phyloP scores from a whole-genome alignment of 805 yeast genomes.

The Metschnikowia koreensis region DNA sequence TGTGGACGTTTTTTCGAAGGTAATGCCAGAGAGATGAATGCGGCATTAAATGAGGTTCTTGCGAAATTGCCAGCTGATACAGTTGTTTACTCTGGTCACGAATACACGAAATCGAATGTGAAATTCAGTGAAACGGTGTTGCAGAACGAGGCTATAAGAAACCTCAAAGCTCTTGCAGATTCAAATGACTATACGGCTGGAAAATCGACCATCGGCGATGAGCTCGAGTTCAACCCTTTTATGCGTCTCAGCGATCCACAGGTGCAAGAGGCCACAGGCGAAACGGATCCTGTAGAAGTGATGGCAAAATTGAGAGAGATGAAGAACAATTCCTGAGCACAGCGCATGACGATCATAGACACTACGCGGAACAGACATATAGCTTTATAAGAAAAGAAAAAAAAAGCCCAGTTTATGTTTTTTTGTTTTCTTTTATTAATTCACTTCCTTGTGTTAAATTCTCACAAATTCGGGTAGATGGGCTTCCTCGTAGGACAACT shows the following conservation, averaged over 20 bases:
- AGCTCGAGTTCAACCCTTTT: slow-evolving; percentile 81
- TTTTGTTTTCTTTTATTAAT: not conserved
- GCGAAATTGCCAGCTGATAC: slow-evolving; percentile 67
- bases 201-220: slow-evolving; percentile 78
- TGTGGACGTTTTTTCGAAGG: slow-evolving; percentile 98
- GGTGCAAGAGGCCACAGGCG: slow-evolving; percentile 59
- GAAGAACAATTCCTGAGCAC: slow-evolving; percentile 53
- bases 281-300: slow-evolving; percentile 47
- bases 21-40: slow-evolving; percentile 73
- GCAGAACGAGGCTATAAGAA: slow-evolving; percentile 50
- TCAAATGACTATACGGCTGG: slow-evolving; percentile 81
- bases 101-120: slow-evolving; percentile 82
- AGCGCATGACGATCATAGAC: no score
- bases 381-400: not conserved
- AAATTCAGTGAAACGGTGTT: slow-evolving; percentile 70
- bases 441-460: slow-evolving; percentile 17
- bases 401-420: no score
- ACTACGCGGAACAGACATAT: no score
- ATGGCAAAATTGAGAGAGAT: slow-evolving; percentile 73
- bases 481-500: slow-evolving; percentile 44
- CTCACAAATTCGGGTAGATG: slow-evolving; percentile 66
- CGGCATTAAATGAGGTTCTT: slow-evolving; percentile 58
- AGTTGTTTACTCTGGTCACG: slow-evolving; percentile 89
- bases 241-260: slow-evolving; percentile 70
- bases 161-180: slow-evolving; percentile 50